A percentile compares a stretch with the other conserved stretches of the same genome.
Conservation (phyloP, 2,329 filamentous ascomycete species). For the Aspergillus sp. region DNA sequence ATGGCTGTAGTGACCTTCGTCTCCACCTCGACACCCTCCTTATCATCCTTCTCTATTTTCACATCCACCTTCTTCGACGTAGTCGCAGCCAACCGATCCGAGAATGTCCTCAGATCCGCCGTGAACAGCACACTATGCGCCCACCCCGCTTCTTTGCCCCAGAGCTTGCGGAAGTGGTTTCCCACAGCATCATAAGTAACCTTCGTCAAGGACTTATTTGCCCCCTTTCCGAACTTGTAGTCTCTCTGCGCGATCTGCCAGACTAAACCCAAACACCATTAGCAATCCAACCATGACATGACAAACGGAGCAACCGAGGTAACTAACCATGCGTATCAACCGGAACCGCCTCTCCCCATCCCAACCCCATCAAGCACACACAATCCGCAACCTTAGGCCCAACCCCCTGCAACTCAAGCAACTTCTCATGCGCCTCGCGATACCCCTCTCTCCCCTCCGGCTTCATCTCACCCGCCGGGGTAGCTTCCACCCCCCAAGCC, state of each 20-base stretch:
- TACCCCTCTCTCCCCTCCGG: constrained; percentile 66
- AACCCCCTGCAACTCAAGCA: constrained; percentile 80
- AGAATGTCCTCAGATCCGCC: constrained; percentile 83
- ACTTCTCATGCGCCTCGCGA: constrained; percentile 73
- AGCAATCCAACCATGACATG: neutral
- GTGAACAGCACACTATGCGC: constrained; percentile 96
- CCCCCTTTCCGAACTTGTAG: constrained; percentile 85
- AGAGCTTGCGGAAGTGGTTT: constrained; percentile 83
- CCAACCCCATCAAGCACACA: constrained; percentile 92
- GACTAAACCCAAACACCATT: constrained; percentile 51
- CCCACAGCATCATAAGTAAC: constrained; percentile 86
- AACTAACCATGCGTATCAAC: constrained; percentile 80
- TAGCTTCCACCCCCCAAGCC: constrained; percentile 53
- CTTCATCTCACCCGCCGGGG: constrained; percentile 51
- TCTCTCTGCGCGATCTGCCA: constrained; percentile 98
- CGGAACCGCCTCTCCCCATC: constrained; percentile 92
- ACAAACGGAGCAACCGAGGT: constrained; percentile 8
- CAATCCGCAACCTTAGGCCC: constrained; percentile 97
- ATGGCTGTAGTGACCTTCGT: constrained; percentile 28
- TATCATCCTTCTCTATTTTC: constrained; percentile 29
- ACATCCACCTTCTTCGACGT: constrained; percentile 37
- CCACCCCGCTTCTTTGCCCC: constrained; percentile 95
- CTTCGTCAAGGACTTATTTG: constrained; percentile 83
- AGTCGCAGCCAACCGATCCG: constrained; percentile 59
- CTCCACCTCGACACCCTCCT: constrained; percentile 19